Evolutionary conservation across 441 rosid species (phyloP), one percentile per base, ranked within the genome.

Genomic region (Isatis lusitanica): DNA sequence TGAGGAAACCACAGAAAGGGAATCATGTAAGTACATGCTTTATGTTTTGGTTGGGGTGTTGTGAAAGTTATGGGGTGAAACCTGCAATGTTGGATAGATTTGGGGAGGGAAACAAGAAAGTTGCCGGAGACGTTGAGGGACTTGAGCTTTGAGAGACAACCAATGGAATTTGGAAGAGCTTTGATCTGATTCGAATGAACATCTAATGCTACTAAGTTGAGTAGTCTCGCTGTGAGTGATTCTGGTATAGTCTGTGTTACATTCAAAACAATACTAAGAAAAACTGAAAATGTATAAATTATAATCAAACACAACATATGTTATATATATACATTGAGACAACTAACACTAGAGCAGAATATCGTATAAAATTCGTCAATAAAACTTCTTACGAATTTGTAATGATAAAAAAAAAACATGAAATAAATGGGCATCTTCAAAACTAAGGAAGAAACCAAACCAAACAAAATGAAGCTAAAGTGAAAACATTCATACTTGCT

Each of bases 141-240:
- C 80, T 92, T 92, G 75, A 94, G 97, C 78, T 90, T 94, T 0
- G 89, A 87, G 55, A 94, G 85, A 74, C 97, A 92, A 6, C 97
- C 97, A 11, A 92, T 83, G 24, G 97, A 94, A 66, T 92, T 90
- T 0, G 97, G 98, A 30, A 94, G 87, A 46, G 78, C 81, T 77
- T 85, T 87, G 13, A 94, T 83, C 74, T 90, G 92, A 72, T 94
- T 94, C 0, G 98, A 94, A 75, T 86, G 97, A 57, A 88, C 89
- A 68, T 94, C 98, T 68, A 94, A 73, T 74, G 80, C 88, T 79
- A 85, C 83, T 75, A 87, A 78, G 71, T 94, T 94, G 36, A 92
- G 83, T 72, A 94, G 76, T 82, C 97, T 88, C 9, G 97, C 97
- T 9, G 84, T 83, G 33, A 90, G 68, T 1, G 97, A 94, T 77